Evolutionary conservation across 768 basidiomycete genomes (phyloP), one percentile per base, ranked within the genome.

Genomic region (Psilocybe cubensis): DNA sequence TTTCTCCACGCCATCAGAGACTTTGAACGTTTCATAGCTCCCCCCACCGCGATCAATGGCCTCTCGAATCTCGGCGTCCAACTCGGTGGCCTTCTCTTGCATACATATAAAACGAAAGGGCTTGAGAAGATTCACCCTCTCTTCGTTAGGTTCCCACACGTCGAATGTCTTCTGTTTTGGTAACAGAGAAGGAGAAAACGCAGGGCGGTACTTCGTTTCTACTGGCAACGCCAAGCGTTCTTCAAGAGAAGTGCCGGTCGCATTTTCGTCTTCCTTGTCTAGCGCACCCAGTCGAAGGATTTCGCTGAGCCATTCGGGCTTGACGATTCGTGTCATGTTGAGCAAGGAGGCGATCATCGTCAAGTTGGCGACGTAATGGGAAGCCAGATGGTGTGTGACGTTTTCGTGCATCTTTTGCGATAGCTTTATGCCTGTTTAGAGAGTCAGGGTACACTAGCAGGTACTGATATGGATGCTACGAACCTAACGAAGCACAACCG

Each of bases 81-180:
- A 65, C 33, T 83, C 78, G n/a, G 80, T 74, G 0, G 75, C 75
- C 46, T 78, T 82, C 61, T 88, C 87, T 1, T 81, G 80, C 4
- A 86, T 72, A 52, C 86, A 84, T 6, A 91, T 65, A 63, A 91
- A 90, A 7, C 85, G 76, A 57, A 76, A 81, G 0, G 70, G 68
- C 4, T 70, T 67, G 28, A 92, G 76, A 64, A 92, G 74, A 45
- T 78, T 75, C 8, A 83, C 63, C 8, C 91, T 78, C 54, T 78
- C 83, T 64, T 88, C 86, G 52, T 86, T 86, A 0, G 86, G 85
- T 56, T 86, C 83, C 91, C 90, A 91, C 2, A 82, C 72, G 24
- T 76, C 80, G 65, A 81, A 74, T 0, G 71, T 73, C 66, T 86
- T 85, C 35, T 86, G 74, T 2, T 74, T 58, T 0, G 79, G 58